Evolutionary conservation across 2,329 filamentous ascomycete species (phyloP).

Genomic region (Seiridium unicorne): DNA sequence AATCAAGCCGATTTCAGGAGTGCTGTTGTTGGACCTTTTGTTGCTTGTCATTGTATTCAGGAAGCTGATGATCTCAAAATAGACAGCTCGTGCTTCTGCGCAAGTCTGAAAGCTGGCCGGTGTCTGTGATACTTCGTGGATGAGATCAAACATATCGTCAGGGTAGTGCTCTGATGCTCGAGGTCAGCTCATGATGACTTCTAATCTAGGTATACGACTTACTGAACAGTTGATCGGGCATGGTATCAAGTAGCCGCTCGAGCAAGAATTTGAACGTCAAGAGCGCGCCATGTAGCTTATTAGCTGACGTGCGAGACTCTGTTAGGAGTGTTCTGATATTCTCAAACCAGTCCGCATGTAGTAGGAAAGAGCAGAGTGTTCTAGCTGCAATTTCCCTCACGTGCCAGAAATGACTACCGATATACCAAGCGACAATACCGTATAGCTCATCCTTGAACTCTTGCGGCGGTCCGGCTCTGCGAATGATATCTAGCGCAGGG

Average conservation of each 20-base stretch:
- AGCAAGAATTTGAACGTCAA: slow-evolving; percentile 56
- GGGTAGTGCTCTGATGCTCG: slow-evolving; percentile 18
- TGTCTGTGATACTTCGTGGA: slow-evolving; percentile 15
- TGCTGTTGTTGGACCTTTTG: background rate
- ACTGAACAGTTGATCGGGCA: slow-evolving; percentile 41
- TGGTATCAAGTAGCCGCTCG: slow-evolving; percentile 49
- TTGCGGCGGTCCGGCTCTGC: slow-evolving; percentile 66
- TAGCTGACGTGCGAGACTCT: slow-evolving; percentile 36
- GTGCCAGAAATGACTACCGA: slow-evolving; percentile 74
- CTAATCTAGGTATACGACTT: slow-evolving; percentile 19
- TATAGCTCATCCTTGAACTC: slow-evolving; percentile 54
- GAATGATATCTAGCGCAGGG: slow-evolving; percentile 78
- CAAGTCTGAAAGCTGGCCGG: slow-evolving; percentile 17
- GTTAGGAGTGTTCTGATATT: slow-evolving; percentile 36
- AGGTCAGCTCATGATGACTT: background rate
- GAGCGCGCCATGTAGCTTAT: slow-evolving; percentile 58
- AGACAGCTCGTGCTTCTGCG: slow-evolving; percentile 27
- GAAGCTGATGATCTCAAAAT: slow-evolving; percentile 28
- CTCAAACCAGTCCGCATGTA: slow-evolving; percentile 48
- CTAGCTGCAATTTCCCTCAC: slow-evolving; percentile 78
- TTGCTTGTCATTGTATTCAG: slow-evolving; percentile 13
- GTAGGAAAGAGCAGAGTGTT: slow-evolving; percentile 64
- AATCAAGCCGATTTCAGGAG: background rate
- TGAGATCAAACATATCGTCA: slow-evolving; percentile 15
- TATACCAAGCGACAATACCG: slow-evolving; percentile 57